These are phyloP conservation scores for Tolypocladium ovalisporum DNA, from an alignment of 2,329 filamentous ascomycete genomes.

Conservation along the genomic window DNA sequence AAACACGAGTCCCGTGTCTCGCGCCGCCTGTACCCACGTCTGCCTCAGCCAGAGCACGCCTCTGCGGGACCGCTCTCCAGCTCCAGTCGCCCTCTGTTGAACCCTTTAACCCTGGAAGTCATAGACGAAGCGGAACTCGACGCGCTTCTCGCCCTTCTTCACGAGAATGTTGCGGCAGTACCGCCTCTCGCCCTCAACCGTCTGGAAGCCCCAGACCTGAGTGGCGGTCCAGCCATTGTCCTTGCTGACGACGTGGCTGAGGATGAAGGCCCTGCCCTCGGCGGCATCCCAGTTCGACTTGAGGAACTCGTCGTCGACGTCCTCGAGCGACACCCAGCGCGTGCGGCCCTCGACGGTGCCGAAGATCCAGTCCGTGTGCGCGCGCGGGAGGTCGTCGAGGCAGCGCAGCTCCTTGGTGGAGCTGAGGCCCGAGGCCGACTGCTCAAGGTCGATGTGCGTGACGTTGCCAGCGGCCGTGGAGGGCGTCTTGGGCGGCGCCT, in stretches of 20 bases:
- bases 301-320: slow-evolving; percentile 45
- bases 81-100: too few relatives aligned
- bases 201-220: slow-evolving; percentile 53
- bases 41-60: not conserved
- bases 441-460: slow-evolving; percentile 60
- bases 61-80: too few relatives aligned
- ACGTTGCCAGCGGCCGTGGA: slow-evolving; percentile 26
- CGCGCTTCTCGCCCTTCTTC: slow-evolving; percentile 36
- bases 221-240: slow-evolving; percentile 42
- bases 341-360: slow-evolving; percentile 56
- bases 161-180: slow-evolving; percentile 43
- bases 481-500: slow-evolving; percentile 29
- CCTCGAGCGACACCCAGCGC: slow-evolving; percentile 34
- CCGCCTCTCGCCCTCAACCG: slow-evolving; percentile 37
- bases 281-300: slow-evolving; percentile 49
- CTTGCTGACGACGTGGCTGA: slow-evolving; percentile 47
- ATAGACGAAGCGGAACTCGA: slow-evolving; percentile 43
- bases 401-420: slow-evolving; percentile 48
- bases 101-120: slow-evolving; percentile 29
- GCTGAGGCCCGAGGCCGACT: slow-evolving; percentile 61
- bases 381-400: slow-evolving; percentile 40
- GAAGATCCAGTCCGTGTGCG: slow-evolving; percentile 71
- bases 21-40: not conserved
- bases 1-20: not conserved
- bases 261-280: slow-evolving; percentile 51